Conservation (phyloP, 495 filamentous ascomycete species). For the Neurospora terricola region DNA sequence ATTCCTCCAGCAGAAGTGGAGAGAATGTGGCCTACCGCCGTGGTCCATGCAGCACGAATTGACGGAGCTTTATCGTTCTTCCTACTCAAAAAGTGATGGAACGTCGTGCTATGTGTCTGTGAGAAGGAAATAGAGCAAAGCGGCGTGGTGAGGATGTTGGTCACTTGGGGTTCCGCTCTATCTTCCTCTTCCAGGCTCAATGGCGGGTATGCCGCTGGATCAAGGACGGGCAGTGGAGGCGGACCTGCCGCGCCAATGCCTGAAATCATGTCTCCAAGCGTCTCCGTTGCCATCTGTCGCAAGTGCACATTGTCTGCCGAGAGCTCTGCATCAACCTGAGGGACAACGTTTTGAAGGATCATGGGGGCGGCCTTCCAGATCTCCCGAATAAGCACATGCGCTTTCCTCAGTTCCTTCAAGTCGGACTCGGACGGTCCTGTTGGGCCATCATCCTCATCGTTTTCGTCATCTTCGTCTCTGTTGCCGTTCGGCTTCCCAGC, state of each 20-base stretch:
- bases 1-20: constrained; percentile 78
- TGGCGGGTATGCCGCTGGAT: constrained; percentile 73
- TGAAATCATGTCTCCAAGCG: constrained; percentile 84
- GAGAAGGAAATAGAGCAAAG: constrained; percentile 76
- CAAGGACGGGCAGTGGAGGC: constrained; percentile 58
- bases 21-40: constrained; percentile 69
- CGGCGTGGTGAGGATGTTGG: constrained; percentile 63
- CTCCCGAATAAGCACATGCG: constrained; percentile 80
- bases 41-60: constrained; percentile 78
- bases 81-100: constrained; percentile 71
- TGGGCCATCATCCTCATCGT: constrained; percentile 51
- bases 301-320: constrained; percentile 81
- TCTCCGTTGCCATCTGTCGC: constrained; percentile 80
- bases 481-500: constrained; percentile 39
- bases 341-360: constrained; percentile 86
- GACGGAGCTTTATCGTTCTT: constrained; percentile 72
- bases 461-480: constrained; percentile 51
- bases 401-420: constrained; percentile 76
- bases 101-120: constrained; percentile 64
- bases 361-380: constrained; percentile 87
- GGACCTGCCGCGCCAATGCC: constrained; percentile 86
- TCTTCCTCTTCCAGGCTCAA: constrained; percentile 52
- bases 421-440: constrained; percentile 67
- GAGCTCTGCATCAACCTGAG: constrained; percentile 86
- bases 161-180: constrained; percentile 29